Base-by-base conservation (phyloP, 352 stramenopile species). In the Globisporangium recalcitrans region DNA sequence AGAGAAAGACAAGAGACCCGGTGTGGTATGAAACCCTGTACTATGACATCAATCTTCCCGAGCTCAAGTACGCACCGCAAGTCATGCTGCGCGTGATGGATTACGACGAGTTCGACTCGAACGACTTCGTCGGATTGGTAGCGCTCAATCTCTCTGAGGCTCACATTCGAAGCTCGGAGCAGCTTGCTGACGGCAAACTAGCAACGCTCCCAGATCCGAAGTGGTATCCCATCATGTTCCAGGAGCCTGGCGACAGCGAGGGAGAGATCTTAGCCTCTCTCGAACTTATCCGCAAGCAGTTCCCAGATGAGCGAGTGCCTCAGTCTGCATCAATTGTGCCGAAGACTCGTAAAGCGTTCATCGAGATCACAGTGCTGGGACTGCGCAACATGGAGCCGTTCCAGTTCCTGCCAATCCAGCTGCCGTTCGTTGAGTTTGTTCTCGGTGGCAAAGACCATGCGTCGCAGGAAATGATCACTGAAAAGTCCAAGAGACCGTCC, bases 381-480 rank as follows among this genome's bases (percentile, higher is more conserved):
- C 64, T 97, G 51, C 85, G 90, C 26, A 85, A 90, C 71, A 84
- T 97, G 80, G 74, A 88, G 52, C 87, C 91, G 27, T 97, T 90
- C 68, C 79, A 95, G 52, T 96, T 95, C 65, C 67, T 97, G 52
- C 83, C 85, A 0, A 92, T 97, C 54, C 85, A 97, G 60, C 52
- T 96, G 32, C 87, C 91, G 3, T 95, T 86, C 65, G 55, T 97
- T 8, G 85, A 96, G 56, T 97, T 97, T 47, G 79, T 97, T 38
- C 71, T 96, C 3, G 88, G 87, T 58, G 85, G 87, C 22, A 91
- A 93, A 52, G 74, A 90, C 11, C 80, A 93, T 21, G 78, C 82
- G 0, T 73, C 72, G 8, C 75, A 93, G 34, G 88, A 95, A 60
- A 93, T 95, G 80, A 86, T 93, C 51, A 93, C 87, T 7, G 88